A percentile compares a stretch with the other conserved stretches of the same genome.
Evolutionary conservation across 1,284 basidiomycete species (phyloP).

Genomic region (Malassezia psittaci): DNA sequence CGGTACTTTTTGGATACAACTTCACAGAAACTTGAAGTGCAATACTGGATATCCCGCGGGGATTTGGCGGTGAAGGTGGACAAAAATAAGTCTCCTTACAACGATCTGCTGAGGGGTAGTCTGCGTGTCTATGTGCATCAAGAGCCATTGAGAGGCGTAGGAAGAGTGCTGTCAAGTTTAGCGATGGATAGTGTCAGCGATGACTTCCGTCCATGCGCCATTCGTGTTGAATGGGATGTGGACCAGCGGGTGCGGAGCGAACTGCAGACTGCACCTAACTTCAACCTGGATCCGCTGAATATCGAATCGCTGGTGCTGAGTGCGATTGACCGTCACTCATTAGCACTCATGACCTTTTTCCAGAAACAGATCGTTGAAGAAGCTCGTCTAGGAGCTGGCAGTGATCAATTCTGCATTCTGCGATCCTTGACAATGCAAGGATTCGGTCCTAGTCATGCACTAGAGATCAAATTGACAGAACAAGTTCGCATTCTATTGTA

Average conservation of each 20-base stretch:
- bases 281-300: conserved; percentile 3
- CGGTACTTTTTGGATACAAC: conserved; percentile 18
- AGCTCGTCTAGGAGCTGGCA: neutral
- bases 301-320: conserved; percentile 5
- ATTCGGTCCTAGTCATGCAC: conserved; percentile 4
- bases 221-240: conserved; percentile 8
- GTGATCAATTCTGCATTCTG: neutral
- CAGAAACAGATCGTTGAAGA: neutral
- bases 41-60: conserved; percentile 22
- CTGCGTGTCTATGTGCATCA: conserved; percentile 2
- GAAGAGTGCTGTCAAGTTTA: conserved; percentile 1
- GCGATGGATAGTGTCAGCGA: neutral
- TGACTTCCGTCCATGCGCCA: neutral
- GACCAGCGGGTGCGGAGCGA: neutral
- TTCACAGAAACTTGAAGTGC: conserved; percentile 21
- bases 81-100: neutral
- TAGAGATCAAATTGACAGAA: conserved; percentile 7
- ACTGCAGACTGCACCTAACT: neutral
- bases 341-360: conserved; percentile 7
- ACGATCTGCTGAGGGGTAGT: conserved; percentile 1
- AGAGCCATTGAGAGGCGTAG: neutral
- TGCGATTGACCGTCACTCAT: conserved; percentile 6
- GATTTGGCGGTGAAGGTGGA: neutral
- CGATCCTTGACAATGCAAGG: neutral
- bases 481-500: conserved; percentile 8